A percentile compares a stretch with the other conserved stretches of the same genome.
Evolutionary conservation across 805 yeast species (phyloP).

Genomic region (Pichia cephalocereana): DNA sequence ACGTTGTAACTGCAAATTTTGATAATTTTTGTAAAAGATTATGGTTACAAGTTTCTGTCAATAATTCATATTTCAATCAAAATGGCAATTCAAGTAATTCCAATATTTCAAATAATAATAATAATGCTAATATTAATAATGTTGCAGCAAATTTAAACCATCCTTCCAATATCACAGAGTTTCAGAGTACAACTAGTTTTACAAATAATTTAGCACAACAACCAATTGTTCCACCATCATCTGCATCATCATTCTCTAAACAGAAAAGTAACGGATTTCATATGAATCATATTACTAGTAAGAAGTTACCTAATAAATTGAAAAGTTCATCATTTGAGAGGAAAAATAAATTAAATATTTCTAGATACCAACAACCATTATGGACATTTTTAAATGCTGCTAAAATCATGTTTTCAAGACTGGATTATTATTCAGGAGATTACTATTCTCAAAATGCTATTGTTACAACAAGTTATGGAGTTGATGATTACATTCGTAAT

Average conservation of each 20-base stretch:
- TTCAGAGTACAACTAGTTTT: not conserved
- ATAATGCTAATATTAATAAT: not conserved
- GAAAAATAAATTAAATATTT: conserved; percentile 14
- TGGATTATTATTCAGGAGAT: conserved; percentile 36
- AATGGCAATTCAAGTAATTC: not conserved
- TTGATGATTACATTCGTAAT: conserved; percentile 17
- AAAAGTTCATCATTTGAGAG: conserved; percentile 12
- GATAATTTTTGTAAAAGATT: conserved; percentile 28
- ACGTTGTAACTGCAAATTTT: conserved; percentile 31
- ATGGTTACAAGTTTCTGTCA: conserved; percentile 5
- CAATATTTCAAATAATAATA: not conserved
- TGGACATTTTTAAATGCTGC: conserved; percentile 47
- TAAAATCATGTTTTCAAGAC: conserved; percentile 38
- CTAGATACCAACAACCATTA: conserved; percentile 34
- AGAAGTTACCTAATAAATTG: not conserved
- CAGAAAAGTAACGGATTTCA: not conserved
- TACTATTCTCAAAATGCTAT: conserved; percentile 28
- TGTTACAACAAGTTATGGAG: conserved; percentile 24
- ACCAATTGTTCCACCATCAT: conserved; percentile 1
- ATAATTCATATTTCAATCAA: not conserved
- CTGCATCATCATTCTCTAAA: conserved; percentile 12
- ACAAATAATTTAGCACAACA: not conserved
- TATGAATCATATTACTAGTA: not conserved
- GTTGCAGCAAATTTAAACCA: not conserved
- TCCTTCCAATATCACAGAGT: not conserved